Evolutionary conservation across 306 rosid species (phyloP).

Genomic region (Phaseolus lunatus): DNA sequence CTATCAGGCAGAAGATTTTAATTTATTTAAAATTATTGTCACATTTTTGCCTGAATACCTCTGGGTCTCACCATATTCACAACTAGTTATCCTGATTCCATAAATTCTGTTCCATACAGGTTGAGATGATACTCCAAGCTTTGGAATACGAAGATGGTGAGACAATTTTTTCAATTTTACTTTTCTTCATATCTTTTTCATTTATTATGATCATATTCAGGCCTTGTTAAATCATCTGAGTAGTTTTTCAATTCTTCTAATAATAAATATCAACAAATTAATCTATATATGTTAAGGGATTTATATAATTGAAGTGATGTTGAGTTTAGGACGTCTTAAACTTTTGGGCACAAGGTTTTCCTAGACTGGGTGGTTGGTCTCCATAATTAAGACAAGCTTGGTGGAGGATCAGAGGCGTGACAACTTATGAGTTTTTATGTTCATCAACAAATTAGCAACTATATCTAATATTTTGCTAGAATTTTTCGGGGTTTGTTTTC

Average conservation of each 20-base stretch:
- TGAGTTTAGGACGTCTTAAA: background rate
- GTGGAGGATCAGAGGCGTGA: background rate
- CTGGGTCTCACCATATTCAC: background rate
- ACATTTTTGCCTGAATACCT: conserved; percentile 2
- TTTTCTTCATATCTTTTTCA: conserved; percentile 5
- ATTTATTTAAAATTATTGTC: conserved; percentile 6
- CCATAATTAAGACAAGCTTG: background rate
- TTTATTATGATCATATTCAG: background rate
- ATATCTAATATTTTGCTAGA: conserved; percentile 5
- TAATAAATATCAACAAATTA: background rate
- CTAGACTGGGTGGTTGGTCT: background rate
- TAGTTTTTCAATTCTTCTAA: conserved; percentile 26
- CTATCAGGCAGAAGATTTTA: conserved; percentile 5
- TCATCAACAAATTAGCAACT: background rate
- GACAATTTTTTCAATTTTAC: conserved; percentile 33
- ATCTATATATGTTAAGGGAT: conserved; percentile 10
- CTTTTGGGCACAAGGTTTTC: background rate
- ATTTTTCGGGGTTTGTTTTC: background rate
- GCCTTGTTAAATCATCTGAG: conserved; percentile 4
- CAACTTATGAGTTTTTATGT: background rate
- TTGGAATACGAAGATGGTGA: conserved; percentile 85
- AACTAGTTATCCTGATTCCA: conserved; percentile 32
- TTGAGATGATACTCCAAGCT: conserved; percentile 96
- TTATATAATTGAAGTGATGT: background rate
- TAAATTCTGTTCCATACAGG: conserved; percentile 54